A percentile compares a stretch with the other conserved stretches of the same genome.
Conservation (phyloP, 1,284 basidiomycete species). For the Malassezia furfur region DNA sequence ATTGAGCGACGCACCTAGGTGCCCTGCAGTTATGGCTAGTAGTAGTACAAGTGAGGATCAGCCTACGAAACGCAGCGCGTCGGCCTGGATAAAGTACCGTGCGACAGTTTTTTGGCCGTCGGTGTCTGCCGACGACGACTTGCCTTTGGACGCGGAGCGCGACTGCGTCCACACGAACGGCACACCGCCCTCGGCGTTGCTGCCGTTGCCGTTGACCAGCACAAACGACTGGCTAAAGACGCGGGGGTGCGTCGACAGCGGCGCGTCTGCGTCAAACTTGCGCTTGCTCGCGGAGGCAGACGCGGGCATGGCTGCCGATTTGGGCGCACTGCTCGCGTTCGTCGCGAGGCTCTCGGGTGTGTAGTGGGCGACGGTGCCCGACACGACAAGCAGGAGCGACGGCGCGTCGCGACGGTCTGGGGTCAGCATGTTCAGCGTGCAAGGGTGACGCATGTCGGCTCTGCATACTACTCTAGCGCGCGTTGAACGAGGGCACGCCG, state of each 20-base stretch:
- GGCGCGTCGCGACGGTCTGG: conserved; percentile 23
- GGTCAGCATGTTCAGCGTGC: background rate
- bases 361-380: conserved; percentile 41
- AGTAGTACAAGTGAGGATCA: conserved; percentile 5
- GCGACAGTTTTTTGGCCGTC: conserved; percentile 17
- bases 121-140: conserved; percentile 5
- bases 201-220: conserved; percentile 22
- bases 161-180: conserved; percentile 15
- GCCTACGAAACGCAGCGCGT: conserved; percentile 38
- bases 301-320: conserved; percentile 20
- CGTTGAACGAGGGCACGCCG: conserved; percentile 8
- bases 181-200: conserved; percentile 17
- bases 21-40: too few relatives aligned
- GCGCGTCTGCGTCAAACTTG: conserved; percentile 34
- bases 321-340: conserved; percentile 27
- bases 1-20: too few relatives aligned
- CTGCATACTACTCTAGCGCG: conserved; percentile 35
- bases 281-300: conserved; percentile 28
- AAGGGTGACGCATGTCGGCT: conserved; percentile 22
- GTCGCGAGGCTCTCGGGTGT: conserved; percentile 35
- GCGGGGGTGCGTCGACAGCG: conserved; percentile 29
- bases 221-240: conserved; percentile 40
- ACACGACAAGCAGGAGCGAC: conserved; percentile 31
- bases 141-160: conserved; percentile 8
- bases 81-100: conserved; percentile 37